These are phyloP conservation scores for Pseudocercospora musae DNA, from an alignment of 2,329 filamentous ascomycete species.

Conservation along the genomic window DNA sequence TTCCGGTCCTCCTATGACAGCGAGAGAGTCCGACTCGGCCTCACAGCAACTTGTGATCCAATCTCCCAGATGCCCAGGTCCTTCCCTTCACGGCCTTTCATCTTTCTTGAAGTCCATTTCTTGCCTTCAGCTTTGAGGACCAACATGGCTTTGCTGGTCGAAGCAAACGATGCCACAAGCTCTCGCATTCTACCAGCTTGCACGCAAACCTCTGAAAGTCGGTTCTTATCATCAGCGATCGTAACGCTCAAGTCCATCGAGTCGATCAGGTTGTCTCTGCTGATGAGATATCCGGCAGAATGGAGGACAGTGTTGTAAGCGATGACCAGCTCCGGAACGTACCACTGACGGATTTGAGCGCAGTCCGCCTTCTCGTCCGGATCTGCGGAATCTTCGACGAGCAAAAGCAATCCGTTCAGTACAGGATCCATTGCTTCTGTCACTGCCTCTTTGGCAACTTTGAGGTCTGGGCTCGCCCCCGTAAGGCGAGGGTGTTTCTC, in stretches of 20 bases:
- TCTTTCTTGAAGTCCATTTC: conserved; percentile 40
- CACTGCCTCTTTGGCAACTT: conserved; percentile 41
- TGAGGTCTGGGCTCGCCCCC: conserved; percentile 30
- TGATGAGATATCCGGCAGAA: conserved; percentile 70
- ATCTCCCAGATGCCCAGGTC: conserved; percentile 46
- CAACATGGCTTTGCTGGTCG: conserved; percentile 69
- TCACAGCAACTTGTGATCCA: conserved; percentile 23
- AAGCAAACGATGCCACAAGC: conserved; percentile 61
- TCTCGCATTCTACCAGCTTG: conserved; percentile 44
- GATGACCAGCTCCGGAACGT: conserved; percentile 81
- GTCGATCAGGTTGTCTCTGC: conserved; percentile 72
- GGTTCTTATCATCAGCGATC: conserved; percentile 57
- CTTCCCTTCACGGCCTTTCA: conserved; percentile 40
- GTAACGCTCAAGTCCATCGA: conserved; percentile 80
- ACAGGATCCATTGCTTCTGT: conserved; percentile 38
- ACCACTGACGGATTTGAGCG: conserved; percentile 65
- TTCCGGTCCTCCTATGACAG: conserved; percentile 1
- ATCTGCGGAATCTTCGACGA: conserved; percentile 21
- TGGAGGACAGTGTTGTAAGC: conserved; percentile 80
- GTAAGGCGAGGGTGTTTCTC: conserved; percentile 22
- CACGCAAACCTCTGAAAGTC: conserved; percentile 39
- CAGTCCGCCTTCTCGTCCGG: conserved; percentile 60
- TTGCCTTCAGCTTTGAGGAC: conserved; percentile 45
- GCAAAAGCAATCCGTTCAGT: conserved; percentile 33
- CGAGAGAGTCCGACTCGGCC: background rate